A percentile compares a stretch with the other conserved stretches of the same genome.
phyloP scores from a whole-genome alignment of 805 yeast species.

The Yueomyces sp. region DNA sequence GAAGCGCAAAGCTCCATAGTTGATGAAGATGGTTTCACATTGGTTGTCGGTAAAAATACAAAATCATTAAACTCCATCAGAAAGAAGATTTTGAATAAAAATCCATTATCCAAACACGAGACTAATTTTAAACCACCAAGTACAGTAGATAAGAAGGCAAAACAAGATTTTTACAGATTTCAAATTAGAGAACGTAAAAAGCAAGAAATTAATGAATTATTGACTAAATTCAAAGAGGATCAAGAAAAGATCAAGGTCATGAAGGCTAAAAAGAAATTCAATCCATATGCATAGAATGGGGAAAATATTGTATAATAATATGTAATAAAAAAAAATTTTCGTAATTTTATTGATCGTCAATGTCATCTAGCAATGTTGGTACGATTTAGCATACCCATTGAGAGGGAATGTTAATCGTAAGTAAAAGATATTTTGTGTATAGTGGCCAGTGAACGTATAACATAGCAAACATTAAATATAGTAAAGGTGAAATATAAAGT shows the following conservation, averaged over 20 bases:
- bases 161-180: slow-evolving; percentile 88
- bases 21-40: slow-evolving; percentile 89
- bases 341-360: no score
- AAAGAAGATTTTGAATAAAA: slow-evolving; percentile 21
- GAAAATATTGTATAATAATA: neutral
- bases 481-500: no score
- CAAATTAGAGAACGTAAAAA: slow-evolving; percentile 91
- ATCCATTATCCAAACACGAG: slow-evolving; percentile 22
- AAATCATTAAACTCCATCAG: slow-evolving; percentile 43
- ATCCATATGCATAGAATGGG: slow-evolving; percentile 47
- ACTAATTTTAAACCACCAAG: slow-evolving; percentile 10
- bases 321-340: neutral
- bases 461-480: no score
- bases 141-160: slow-evolving; percentile 53
- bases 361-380: no score
- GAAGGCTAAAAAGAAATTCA: slow-evolving; percentile 71
- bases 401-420: no score
- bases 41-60: slow-evolving; percentile 78
- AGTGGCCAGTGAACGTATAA: no score
- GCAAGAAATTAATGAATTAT: slow-evolving; percentile 77
- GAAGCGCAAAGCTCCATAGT: slow-evolving; percentile 46
- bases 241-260: slow-evolving; percentile 71
- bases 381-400: no score
- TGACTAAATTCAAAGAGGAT: slow-evolving; percentile 76
- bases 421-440: no score